A percentile compares a stretch with the other conserved stretches of the same genome.
Evolutionary conservation across 1,284 basidiomycete species (phyloP).

Genomic region (Tylopilus orsonianus): DNA sequence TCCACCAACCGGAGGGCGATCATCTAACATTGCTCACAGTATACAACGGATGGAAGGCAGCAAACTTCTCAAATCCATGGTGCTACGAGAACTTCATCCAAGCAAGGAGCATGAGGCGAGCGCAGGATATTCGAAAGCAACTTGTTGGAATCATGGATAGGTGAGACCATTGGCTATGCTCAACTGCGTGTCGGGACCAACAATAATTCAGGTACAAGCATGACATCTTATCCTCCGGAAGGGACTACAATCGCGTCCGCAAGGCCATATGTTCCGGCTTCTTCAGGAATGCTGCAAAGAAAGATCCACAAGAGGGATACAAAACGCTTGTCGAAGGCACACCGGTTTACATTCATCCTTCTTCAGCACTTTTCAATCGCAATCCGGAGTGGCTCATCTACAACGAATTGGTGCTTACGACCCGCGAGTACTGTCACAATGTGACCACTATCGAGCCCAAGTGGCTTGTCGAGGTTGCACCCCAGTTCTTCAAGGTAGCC

Average conservation of each 20-base stretch:
- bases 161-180: conserved; percentile 40
- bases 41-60: conserved; percentile 97
- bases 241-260: conserved; percentile 91
- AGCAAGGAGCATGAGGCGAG: conserved; percentile 94
- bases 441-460: conserved; percentile 97
- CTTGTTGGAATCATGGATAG: conserved; percentile 98
- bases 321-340: conserved; percentile 98
- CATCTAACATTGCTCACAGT: conserved; percentile 94
- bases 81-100: conserved; percentile 98
- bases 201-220: conserved; percentile 77
- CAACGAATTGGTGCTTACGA: conserved; percentile 61
- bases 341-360: conserved; percentile 97
- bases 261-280: conserved; percentile 97
- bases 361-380: conserved; percentile 95
- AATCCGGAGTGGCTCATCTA: conserved; percentile 70
- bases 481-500: conserved; percentile 96
- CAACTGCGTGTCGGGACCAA: conserved; percentile 13
- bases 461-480: conserved; percentile 98
- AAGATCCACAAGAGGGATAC: conserved; percentile 94
- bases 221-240: conserved; percentile 88
- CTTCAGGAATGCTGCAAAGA: conserved; percentile 96
- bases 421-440: conserved; percentile 93
- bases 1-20: conserved; percentile 97
- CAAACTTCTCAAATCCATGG: conserved; percentile 96
- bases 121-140: conserved; percentile 97